Base-by-base conservation (phyloP, 495 filamentous ascomycete genomes). In the Emericellopsis terricola region DNA sequence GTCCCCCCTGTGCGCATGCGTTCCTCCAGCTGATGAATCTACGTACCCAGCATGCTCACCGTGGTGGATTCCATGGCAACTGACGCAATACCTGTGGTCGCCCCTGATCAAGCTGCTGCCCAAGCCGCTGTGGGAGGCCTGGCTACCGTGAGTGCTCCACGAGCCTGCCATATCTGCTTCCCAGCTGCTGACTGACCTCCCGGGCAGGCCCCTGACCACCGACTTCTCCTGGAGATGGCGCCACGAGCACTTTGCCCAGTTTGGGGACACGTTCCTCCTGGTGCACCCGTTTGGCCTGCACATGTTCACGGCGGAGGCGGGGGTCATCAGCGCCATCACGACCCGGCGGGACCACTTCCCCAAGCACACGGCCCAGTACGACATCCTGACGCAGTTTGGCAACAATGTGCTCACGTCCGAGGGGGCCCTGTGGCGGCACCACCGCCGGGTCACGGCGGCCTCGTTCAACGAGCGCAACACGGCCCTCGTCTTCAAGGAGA, bases 401-500 rank as follows among this genome's bases (percentile, higher is more conserved):
- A 48, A 53, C 9, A 82, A 76, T 44, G 60, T 82, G 3, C 57
- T 81, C 16, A 68, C 64, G 1, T 65, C 72, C 8, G 76, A 81
- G 44, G 76, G 73, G 13, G 41, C 57, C 11, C 31, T 55, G 7
- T 83, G 78, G 77, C 60, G 71, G 31, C 58, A 66, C 49, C 77
- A 82, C 48, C 64, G 77, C 32, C 79, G 76, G 49, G 64, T 76
- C 15, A 75, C 72, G 0, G 64, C 69, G 18, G 70, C 73, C 15
- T 68, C 69, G 15, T 82, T 82, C 48, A 71, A 71, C 30, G 77
- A 81, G 55, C 76, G 64, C 55, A 81, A 80, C 51, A 76, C 77
- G 34, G 62, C 63, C 3, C 39, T 74, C 32, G 73, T 78, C 2
- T 81, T 76, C 45, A 45, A 38, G 28, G 73, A 79, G 41, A 64